These are phyloP conservation scores for Populus trichocarpa DNA, from an alignment of 441 rosid species.

Conservation along the genomic window DNA sequence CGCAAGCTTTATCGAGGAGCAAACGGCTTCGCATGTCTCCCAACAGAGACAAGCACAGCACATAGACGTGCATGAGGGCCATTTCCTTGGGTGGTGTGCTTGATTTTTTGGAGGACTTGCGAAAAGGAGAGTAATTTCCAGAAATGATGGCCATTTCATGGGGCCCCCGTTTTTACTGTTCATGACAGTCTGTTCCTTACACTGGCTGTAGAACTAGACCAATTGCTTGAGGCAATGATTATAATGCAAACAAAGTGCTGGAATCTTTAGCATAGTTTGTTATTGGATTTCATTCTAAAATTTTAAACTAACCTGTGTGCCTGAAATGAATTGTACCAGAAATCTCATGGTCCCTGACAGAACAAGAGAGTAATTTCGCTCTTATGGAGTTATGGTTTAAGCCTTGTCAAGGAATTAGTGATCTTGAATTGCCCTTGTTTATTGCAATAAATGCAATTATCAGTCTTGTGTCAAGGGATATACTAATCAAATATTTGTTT, in stretches of 20 bases:
- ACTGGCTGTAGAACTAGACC: background rate
- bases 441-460: background rate
- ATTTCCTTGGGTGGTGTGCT: background rate
- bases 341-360: background rate
- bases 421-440: background rate
- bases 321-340: background rate
- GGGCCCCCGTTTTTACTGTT: background rate
- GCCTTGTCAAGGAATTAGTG: background rate
- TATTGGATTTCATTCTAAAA: background rate
- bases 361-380: background rate
- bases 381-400: background rate
- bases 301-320: background rate
- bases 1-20: background rate
- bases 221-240: background rate
- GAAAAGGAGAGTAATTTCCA: background rate
- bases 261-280: background rate
- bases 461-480: background rate
- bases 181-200: background rate
- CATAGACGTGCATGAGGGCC: background rate
- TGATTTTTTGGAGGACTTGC: background rate
- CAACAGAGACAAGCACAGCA: background rate
- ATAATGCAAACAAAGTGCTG: background rate
- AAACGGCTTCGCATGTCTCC: background rate
- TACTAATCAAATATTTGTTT: background rate
- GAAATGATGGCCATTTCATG: background rate